These are phyloP conservation scores for Taphrina confusa DNA, from an alignment of 1,139 yeast genomes.

Conservation along the genomic window DNA sequence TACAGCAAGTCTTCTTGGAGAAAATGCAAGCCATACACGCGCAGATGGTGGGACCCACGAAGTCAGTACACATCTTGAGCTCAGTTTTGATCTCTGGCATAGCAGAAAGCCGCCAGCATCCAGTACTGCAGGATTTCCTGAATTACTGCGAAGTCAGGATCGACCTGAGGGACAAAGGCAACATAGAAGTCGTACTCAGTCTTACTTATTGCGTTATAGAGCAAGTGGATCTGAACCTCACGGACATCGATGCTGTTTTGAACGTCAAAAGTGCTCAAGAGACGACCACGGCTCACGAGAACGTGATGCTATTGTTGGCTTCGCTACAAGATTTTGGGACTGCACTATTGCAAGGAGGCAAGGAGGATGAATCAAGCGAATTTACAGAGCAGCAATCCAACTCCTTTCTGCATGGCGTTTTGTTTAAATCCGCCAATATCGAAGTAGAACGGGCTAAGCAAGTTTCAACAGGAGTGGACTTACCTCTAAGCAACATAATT, in stretches of 20 bases:
- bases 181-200: not conserved
- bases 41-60: not conserved
- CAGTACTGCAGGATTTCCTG: conserved; percentile 9
- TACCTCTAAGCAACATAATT: not conserved
- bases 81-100: not conserved
- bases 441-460: no score
- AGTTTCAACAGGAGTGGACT: no score
- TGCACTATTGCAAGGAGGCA: not conserved
- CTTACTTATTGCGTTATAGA: conserved; percentile 8
- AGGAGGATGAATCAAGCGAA: not conserved
- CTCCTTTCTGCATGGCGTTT: not conserved
- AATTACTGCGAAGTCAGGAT: not conserved
- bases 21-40: not conserved
- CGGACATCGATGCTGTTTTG: conserved; percentile 8
- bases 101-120: conserved; percentile 10
- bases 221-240: conserved; percentile 8
- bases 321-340: not conserved
- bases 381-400: not conserved
- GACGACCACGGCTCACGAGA: conserved; percentile 8
- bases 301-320: not conserved
- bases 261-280: not conserved
- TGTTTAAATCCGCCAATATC: not conserved
- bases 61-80: not conserved
- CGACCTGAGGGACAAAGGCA: conserved; percentile 7
- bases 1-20: conserved; percentile 3